phyloP scores from a whole-genome alignment of 345 rosid species.

The Excoecaria agallocha region DNA sequence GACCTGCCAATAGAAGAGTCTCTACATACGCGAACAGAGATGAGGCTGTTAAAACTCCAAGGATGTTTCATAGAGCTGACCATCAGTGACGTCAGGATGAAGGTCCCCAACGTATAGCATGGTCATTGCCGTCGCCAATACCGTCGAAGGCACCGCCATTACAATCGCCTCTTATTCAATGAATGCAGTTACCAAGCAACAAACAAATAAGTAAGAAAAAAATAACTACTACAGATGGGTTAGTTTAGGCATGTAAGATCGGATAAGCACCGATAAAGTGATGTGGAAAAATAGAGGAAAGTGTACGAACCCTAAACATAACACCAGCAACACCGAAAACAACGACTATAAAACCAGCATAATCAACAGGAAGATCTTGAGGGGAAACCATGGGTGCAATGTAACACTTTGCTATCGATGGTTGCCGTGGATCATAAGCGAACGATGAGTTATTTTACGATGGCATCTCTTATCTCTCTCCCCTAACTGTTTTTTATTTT shows the following conservation, averaged over 20 bases:
- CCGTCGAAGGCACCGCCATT: too few species aligned
- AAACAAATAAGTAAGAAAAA: not conserved
- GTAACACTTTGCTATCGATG: conserved; percentile 70
- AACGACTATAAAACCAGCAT: conserved; percentile 91
- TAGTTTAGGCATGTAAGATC: too few species aligned
- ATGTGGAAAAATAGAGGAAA: not conserved
- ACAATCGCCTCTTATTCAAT: not conserved
- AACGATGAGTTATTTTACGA: conserved; percentile 37
- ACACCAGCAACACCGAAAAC: conserved; percentile 85
- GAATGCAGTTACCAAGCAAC: conserved; percentile 13
- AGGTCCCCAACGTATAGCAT: too few species aligned
- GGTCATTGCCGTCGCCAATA: too few species aligned
- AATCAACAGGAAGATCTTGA: conserved; percentile 89
- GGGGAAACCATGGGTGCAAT: conserved; percentile 44
- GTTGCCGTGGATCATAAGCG: conserved; percentile 85
- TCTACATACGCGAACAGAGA: conserved; percentile 66
- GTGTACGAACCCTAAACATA: conserved; percentile 71
- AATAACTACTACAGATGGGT: too few species aligned
- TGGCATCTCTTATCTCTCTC: conserved; percentile 20
- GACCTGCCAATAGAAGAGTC: conserved; percentile 60
- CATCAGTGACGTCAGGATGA: too few species aligned
- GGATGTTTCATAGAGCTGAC: conserved; percentile 59
- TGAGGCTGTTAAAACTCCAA: conserved; percentile 54
- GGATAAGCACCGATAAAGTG: too few species aligned
- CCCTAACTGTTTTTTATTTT: too few species aligned